Evolutionary conservation across 2,329 filamentous ascomycete genomes (phyloP), one percentile per base, ranked within the genome.

Genomic region (Diaporthe capsici): DNA sequence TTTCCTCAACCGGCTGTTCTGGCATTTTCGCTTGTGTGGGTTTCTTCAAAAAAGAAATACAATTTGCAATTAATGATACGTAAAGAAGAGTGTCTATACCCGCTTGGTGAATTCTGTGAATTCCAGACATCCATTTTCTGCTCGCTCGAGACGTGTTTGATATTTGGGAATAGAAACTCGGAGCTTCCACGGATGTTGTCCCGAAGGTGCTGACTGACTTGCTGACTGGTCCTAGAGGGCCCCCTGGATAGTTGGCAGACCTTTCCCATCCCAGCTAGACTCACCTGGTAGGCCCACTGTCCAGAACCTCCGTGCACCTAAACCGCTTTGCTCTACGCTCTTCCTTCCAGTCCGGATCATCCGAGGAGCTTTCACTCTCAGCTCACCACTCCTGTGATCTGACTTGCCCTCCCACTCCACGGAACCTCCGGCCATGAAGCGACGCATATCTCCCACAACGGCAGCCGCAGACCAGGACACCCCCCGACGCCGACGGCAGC

Each of bases 401-500:
- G 8, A 58, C 47, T 28, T 37, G 8, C 44, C 42, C 37, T 58
- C 42, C 22, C 51, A 55, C 25, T 8, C 34, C 37, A 71, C 37
- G 28, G 47, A 60, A 49, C 9, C 12, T 22, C 28, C 42, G 44
- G 44, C 42, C 31, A 75, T 75, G 72, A 75, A 75, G 73, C 68
- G 73, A 53, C 72, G 75, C 34, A 42, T 42, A 15, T 61, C 72
- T n/a, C 13, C 12, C 22, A 37, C 68, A 12, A 51, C 67, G 6
- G 31, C 39, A 42, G 39, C 39, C 28, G 70, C 25, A 17, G 34
- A 31, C 34, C 65, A 53, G 60, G 51, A 72, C 20, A 44, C 37
- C 3, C 37, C 39, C 20, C 73, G 74, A 20, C 73, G 74, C n/a
- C 73, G 76, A 39, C 47, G 82, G 22, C 82, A 83, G 60, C 80